Conservation (phyloP, 768 basidiomycete genomes). For the Agaricus subrufescens region DNA sequence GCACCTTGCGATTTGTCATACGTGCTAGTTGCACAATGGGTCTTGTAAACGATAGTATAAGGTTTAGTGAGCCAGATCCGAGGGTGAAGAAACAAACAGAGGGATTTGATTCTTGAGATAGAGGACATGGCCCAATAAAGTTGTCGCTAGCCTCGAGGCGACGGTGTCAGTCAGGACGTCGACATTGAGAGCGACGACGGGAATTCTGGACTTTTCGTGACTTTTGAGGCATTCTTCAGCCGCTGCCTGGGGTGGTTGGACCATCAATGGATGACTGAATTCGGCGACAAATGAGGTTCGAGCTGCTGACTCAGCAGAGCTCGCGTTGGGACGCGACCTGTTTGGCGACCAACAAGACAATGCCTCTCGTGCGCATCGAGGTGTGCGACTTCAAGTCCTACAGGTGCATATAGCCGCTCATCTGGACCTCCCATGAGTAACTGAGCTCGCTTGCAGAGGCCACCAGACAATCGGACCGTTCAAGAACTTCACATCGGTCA, state of each 20-base stretch:
- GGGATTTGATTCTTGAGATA: conserved; percentile 79
- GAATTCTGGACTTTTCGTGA: conserved; percentile 17
- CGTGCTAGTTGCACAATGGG: conserved; percentile 62
- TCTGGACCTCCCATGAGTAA: not conserved
- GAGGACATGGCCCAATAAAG: conserved; percentile 63
- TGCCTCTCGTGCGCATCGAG: conserved; percentile 86
- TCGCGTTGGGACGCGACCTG: conserved; percentile 8
- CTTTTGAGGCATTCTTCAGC: not conserved
- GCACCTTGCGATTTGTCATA: conserved; percentile 42
- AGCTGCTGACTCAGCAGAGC: not conserved
- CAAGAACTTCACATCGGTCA: conserved; percentile 90
- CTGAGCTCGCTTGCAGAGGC: conserved; percentile 37
- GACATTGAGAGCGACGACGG: conserved; percentile 40
- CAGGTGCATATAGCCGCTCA: conserved; percentile 35
- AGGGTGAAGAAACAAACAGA: conserved; percentile 48
- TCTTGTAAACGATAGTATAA: conserved; percentile 24
- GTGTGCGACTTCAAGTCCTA: conserved; percentile 98
- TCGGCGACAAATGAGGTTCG: no score
- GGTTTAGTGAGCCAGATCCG: not conserved
- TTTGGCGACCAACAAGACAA: conserved; percentile 19
- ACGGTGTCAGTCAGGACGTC: conserved; percentile 50
- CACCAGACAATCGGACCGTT: conserved; percentile 89
- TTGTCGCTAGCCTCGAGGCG: conserved; percentile 60
- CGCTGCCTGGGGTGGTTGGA: not conserved
- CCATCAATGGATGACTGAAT: no score